These are phyloP conservation scores for Phytophthora podocarpi DNA, from an alignment of 352 stramenopile species.

Conservation along the genomic window DNA sequence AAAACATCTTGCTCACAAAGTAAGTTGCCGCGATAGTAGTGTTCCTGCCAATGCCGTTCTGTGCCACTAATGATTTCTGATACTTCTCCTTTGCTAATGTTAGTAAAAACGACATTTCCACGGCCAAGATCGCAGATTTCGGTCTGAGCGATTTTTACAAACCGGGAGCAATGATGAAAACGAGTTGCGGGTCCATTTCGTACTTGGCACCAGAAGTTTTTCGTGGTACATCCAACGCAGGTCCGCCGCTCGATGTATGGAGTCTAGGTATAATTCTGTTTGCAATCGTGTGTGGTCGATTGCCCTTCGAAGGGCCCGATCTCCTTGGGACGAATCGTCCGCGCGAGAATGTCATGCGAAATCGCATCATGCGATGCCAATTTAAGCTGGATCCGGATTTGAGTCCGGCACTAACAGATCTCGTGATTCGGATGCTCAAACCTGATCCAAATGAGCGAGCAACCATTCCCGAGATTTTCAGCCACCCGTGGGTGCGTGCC, in stretches of 20 bases:
- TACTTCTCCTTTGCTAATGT: too few species aligned
- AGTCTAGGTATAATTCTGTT: conserved; percentile 90
- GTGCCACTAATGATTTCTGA: too few species aligned
- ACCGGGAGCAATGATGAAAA: conserved; percentile 89
- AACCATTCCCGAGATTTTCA: conserved; percentile 88
- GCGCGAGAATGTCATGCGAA: conserved; percentile 83
- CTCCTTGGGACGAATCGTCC: conserved; percentile 77
- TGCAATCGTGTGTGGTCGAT: conserved; percentile 78
- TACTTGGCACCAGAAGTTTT: conserved; percentile 90
- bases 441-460: conserved; percentile 79
- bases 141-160: conserved; percentile 90
- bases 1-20: conserved; percentile 88
- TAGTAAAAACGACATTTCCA: conserved; percentile 83
- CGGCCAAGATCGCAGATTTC: conserved; percentile 90
- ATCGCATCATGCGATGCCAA: conserved; percentile 85
- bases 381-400: conserved; percentile 84
- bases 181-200: conserved; percentile 86
- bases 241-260: conserved; percentile 91
- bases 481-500: conserved; percentile 79
- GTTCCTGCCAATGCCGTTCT: not conserved
- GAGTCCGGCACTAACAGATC: conserved; percentile 70
- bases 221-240: conserved; percentile 78
- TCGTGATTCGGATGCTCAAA: conserved; percentile 81
- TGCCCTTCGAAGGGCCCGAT: conserved; percentile 86
- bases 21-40: conserved; percentile 28